Conservation (phyloP, 805 yeast genomes). For the Saccharomycopsis selenospora region DNA sequence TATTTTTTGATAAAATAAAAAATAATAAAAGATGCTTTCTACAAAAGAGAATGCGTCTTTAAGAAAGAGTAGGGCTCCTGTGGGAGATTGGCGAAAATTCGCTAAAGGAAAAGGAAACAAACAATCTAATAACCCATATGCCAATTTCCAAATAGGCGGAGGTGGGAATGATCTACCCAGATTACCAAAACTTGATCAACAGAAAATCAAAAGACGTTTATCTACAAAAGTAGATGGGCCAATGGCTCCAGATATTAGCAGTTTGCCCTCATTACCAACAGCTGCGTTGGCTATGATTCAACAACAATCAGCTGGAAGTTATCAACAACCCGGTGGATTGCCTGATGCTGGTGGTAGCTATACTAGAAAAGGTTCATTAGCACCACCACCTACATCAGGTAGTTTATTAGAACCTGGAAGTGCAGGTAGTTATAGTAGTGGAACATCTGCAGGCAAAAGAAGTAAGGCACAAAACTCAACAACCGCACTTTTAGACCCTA, state of each 20-base stretch:
- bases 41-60: slow-evolving; percentile 17
- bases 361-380: slow-evolving; percentile 5
- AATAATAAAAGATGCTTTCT: slow-evolving; percentile 9
- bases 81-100: slow-evolving; percentile 20
- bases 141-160: slow-evolving; percentile 14
- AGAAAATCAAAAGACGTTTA: slow-evolving; percentile 18
- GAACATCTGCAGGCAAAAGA: slow-evolving; percentile 8
- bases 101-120: slow-evolving; percentile 7
- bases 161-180: slow-evolving; percentile 9
- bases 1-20: too few relatives aligned
- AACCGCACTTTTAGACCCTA: slow-evolving; percentile 32
- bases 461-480: slow-evolving; percentile 22
- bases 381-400: slow-evolving; percentile 5
- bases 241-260: slow-evolving; percentile 11
- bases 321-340: slow-evolving; percentile 25
- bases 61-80: slow-evolving; percentile 21
- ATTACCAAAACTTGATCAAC: slow-evolving; percentile 17
- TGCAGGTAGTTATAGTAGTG: slow-evolving; percentile 7
- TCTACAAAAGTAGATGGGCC: slow-evolving; percentile 18
- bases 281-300: slow-evolving; percentile 15
- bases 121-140: slow-evolving; percentile 16
- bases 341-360: not conserved
- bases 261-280: slow-evolving; percentile 18
- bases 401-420: slow-evolving; percentile 5
- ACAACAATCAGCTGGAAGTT: slow-evolving; percentile 7